Evolutionary conservation across 192 early-diverging fungal species (phyloP).

Genomic region (Linnemannia zychae): DNA sequence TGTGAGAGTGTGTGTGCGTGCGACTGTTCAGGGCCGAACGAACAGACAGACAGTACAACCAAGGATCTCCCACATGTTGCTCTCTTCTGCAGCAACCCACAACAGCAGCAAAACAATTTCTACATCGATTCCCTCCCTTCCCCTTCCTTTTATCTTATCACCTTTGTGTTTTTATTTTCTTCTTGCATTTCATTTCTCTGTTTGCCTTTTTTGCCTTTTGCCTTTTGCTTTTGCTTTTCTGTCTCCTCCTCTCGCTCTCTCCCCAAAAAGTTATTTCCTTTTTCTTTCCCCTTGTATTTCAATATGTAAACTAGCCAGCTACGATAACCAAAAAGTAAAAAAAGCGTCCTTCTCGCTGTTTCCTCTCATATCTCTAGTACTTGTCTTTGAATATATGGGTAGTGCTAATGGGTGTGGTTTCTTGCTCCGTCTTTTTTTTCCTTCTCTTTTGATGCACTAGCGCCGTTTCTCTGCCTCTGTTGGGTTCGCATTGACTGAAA

Average conservation of each 20-base stretch:
- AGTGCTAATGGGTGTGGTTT: not conserved
- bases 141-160: not conserved
- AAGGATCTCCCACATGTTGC: not conserved
- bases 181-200: not conserved
- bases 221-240: not conserved
- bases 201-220: not conserved
- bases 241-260: not conserved
- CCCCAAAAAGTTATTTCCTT: not conserved
- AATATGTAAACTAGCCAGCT: not conserved
- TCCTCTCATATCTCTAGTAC: not conserved
- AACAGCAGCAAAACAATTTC: too few relatives aligned
- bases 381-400: too few relatives aligned
- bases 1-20: not conserved
- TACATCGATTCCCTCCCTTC: not conserved
- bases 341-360: not conserved
- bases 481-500: not conserved
- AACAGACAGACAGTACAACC: not conserved
- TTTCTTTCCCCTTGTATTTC: not conserved
- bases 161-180: not conserved
- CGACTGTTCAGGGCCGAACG: not conserved
- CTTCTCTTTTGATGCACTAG: not conserved
- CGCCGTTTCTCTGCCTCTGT: not conserved
- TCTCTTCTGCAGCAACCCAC: not conserved
- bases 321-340: slow-evolving; percentile 8
- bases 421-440: not conserved